These are phyloP conservation scores for Hypsizygus marmoreus DNA, from an alignment of 768 basidiomycete genomes.

Conservation along the genomic window DNA sequence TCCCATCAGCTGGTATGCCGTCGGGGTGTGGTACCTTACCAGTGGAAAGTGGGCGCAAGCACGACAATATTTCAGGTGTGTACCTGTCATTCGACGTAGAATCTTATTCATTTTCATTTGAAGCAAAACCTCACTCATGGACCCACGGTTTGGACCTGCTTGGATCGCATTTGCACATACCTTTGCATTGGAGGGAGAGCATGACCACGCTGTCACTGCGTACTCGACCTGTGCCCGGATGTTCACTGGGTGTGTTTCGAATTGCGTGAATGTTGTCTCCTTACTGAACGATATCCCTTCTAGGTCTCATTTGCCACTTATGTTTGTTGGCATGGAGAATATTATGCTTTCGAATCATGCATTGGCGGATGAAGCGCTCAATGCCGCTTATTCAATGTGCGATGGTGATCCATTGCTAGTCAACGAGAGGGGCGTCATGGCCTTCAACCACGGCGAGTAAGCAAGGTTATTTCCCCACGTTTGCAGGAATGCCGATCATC, in stretches of 20 bases:
- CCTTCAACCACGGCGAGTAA: conserved; percentile 83
- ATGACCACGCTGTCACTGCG: conserved; percentile 97
- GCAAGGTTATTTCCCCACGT: conserved; percentile 23
- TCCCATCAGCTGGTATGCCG: conserved; percentile 96
- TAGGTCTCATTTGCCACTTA: conserved; percentile 92
- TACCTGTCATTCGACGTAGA: neutral
- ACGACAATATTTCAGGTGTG: conserved; percentile 89
- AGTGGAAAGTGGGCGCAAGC: conserved; percentile 88
- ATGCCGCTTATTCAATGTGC: conserved; percentile 80
- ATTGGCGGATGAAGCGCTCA: conserved; percentile 87
- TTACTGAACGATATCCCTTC: conserved; percentile 4
- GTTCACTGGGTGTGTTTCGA: conserved; percentile 77
- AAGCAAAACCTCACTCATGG: conserved; percentile 96
- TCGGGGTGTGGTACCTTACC: conserved; percentile 94
- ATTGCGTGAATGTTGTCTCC: neutral
- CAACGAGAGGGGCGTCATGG: conserved; percentile 94
- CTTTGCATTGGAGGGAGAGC: conserved; percentile 95
- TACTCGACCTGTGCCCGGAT: conserved; percentile 96
- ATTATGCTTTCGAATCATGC: conserved; percentile 81
- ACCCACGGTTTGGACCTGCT: conserved; percentile 92
- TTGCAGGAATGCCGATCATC: conserved; percentile 2
- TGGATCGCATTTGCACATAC: conserved; percentile 99
- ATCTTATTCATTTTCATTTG: conserved; percentile 9
- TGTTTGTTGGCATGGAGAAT: conserved; percentile 99
- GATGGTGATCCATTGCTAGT: conserved; percentile 85